Evolutionary conservation across 768 basidiomycete species (phyloP), one percentile per base, ranked within the genome.

Genomic region (Suillus weaverae): DNA sequence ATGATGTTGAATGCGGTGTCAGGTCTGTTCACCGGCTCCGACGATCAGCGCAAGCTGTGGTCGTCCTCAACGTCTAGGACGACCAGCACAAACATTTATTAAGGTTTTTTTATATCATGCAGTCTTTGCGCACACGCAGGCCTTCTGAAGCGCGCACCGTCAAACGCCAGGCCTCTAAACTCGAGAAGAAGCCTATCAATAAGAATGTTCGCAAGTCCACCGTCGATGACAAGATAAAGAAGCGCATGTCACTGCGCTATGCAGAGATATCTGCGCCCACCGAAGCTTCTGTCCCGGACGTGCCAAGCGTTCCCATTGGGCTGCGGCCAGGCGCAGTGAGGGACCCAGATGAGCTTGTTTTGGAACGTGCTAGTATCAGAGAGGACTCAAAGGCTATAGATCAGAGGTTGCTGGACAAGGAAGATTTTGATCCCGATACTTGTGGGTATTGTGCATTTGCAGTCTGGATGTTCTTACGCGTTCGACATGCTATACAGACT

Each of bases 191-290:
- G 30, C 36, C 36, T 30, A 6, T 60, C 10, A 70, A 81, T 69
- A 75, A 82, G 67, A 83, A 84, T 73, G 77, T 77, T 5, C 81
- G 83, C 73, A 88, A 73, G 26, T 78, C 78, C 9, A 65, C 76
- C 63, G 83, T 89, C 65, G 84, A 95, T 75, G 96, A 96, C 84
- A 94, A 92, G 80, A 95, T 97, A 78, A 95, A 94, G 85, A 94
- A 94, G 78, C 91, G 96, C 72, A 90, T 97, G 89, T 95, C 95
- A 18, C 92, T 90, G 85, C 89, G 95, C 74, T 97, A 92, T 85
- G 93, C 91, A 44, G 91, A 92, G 69, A 90, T 93, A 62, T 90
- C 90, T 1, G 80, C 84, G n/a, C 91, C 90, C 7, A 88, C 86
- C 3, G 83, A 86, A 57, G 73, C 76, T 10, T 76, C 73, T 48